Evolutionary conservation across 139 green algal genomes (phyloP), one percentile per base, ranked within the genome.

Genomic region (Desmodesmus armatus): DNA sequence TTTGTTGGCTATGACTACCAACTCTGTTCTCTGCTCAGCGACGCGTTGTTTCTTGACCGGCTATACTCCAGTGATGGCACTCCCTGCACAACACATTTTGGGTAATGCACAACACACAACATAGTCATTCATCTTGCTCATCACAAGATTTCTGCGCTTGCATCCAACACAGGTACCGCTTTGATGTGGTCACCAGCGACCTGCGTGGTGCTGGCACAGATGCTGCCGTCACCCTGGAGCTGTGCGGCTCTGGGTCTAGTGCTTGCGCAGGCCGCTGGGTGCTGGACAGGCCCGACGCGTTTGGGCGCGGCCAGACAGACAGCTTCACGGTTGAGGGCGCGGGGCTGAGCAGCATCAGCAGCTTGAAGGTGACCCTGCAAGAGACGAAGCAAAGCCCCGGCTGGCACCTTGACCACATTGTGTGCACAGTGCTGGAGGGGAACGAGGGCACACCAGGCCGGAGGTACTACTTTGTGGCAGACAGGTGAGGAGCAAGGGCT

Each of bases 201-300:
- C n/a, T 87, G n/a, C 76, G 87, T n/a, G 87, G 87, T 5, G 88
- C 89, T 6, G 90, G 90, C 53, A 94, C 91, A 9, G 91, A 93
- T 62, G 88, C 86, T 7, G 78, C 62, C 17, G 23, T 84, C 9
- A 47, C 39, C 3, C 9, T 86, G 6, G 80, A 86, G 67, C 80
- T 86, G 33, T 2, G 39, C 2, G 67, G 66, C 41, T 55, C 39
- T 27, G 49, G 49, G 35, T 35, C n/a, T n/a, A n/a, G n/a, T n/a
- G n/a, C n/a, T n/a, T n/a, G 19, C 41, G 76, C 63, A 55, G 78
- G 78, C 19, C 78, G 62, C 0, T 84, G 78, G 78, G 51, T 33
- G 5, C 67, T 84, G 25, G 78, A 84, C 63, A 37, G 62, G 44
- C 40, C 33, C 23, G 78, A 63, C 23, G 78, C 78, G 23, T 76